Evolutionary conservation across 305 asterid species (phyloP).

Genomic region (Rubia balearica): DNA sequence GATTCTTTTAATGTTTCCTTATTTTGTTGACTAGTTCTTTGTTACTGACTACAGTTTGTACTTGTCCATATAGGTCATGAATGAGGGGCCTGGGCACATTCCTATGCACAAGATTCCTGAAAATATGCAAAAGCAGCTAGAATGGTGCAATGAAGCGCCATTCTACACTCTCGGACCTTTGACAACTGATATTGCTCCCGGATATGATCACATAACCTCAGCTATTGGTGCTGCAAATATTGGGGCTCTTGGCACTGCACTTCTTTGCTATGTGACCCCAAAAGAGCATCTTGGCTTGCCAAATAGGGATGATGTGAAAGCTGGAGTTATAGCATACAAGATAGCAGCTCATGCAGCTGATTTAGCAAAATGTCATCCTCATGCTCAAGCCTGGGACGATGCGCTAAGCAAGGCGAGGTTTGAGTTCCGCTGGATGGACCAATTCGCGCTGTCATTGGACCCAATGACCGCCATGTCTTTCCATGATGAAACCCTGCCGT

Average conservation of each 20-base stretch:
- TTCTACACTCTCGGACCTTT: constrained; percentile 91
- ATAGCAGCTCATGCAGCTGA: constrained; percentile 99
- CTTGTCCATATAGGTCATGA: constrained; percentile 61
- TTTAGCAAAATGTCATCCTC: constrained; percentile 80
- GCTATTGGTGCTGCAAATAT: constrained; percentile 97
- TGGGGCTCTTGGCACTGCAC: constrained; percentile 97
- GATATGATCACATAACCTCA: constrained; percentile 89
- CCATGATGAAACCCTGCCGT: constrained; percentile 85
- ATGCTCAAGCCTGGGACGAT: constrained; percentile 88
- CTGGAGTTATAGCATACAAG: constrained; percentile 80
- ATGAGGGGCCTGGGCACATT: constrained; percentile 91
- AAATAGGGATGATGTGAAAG: constrained; percentile 73
- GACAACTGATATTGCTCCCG: constrained; percentile 91
- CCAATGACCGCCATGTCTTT: constrained; percentile 92
- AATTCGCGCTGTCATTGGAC: constrained; percentile 82
- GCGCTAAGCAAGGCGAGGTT: constrained; percentile 91
- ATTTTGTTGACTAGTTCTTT: background rate
- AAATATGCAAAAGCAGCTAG: constrained; percentile 87
- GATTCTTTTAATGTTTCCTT: background rate
- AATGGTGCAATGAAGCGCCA: constrained; percentile 95
- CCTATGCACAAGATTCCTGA: constrained; percentile 95
- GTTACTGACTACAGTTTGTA: constrained; percentile 3
- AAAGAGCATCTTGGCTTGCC: constrained; percentile 92
- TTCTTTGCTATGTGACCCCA: constrained; percentile 86
- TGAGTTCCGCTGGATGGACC: constrained; percentile 99